Conservation (phyloP, 768 basidiomycete species). For the Trametes cinnabarina region DNA sequence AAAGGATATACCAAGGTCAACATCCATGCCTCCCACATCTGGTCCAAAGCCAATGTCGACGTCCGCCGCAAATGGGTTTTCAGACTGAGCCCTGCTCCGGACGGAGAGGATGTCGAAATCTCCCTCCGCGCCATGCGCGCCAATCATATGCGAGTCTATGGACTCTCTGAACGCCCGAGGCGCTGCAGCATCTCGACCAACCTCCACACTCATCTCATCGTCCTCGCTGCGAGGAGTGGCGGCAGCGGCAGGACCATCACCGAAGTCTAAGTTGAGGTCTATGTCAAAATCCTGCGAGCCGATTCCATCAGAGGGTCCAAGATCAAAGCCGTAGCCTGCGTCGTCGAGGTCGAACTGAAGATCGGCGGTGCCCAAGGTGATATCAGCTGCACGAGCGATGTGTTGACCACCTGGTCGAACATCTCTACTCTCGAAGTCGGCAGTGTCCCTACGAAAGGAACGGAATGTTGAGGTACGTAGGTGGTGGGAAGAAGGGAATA, state of each 20-base stretch:
- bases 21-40: constrained; percentile 51
- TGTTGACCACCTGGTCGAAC: constrained; percentile 70
- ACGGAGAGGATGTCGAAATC: constrained; percentile 67
- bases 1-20: constrained; percentile 72
- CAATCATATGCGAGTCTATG: constrained; percentile 60
- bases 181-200: constrained; percentile 68
- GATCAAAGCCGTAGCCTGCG: constrained; percentile 65
- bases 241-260: constrained; percentile 48
- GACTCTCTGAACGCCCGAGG: constrained; percentile 50
- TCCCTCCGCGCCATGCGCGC: constrained; percentile 41
- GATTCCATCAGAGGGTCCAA: constrained; percentile 78
- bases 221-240: constrained; percentile 34
- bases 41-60: constrained; percentile 51
- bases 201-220: constrained; percentile 66
- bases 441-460: constrained; percentile 57
- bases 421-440: constrained; percentile 68
- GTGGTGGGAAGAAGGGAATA: neutral
- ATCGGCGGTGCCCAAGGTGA: constrained; percentile 78
- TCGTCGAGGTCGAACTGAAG: constrained; percentile 64
- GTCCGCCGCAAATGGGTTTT: constrained; percentile 61
- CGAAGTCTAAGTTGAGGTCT: constrained; percentile 78
- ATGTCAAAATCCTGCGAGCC: constrained; percentile 82
- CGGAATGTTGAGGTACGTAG: neutral
- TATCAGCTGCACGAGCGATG: constrained; percentile 82
- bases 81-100: constrained; percentile 61